Conservation (phyloP, 352 stramenopile species). For the Globisporangium viniferum region DNA sequence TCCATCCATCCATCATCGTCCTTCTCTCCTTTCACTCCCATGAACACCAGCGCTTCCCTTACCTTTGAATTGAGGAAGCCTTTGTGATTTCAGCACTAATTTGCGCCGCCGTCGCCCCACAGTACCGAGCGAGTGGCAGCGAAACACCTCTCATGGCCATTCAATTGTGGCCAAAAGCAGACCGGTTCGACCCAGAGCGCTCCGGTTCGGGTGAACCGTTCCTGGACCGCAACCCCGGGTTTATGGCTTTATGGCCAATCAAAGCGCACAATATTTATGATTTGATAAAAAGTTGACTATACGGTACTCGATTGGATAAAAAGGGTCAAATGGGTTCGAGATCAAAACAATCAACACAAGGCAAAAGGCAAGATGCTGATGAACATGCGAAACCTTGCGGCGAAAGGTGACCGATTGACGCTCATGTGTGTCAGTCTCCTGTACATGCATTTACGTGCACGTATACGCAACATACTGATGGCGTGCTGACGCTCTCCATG, state of each 20-base stretch:
- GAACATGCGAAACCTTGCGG: conserved; percentile 33
- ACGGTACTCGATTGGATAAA: conserved; percentile 27
- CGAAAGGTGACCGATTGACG: conserved; percentile 11
- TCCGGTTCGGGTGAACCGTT: conserved; percentile 6
- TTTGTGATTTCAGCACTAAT: conserved; percentile 88
- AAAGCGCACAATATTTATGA: conserved; percentile 4
- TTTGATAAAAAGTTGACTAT: conserved; percentile 2
- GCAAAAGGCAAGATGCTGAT: conserved; percentile 18
- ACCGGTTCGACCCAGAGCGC: conserved; percentile 26
- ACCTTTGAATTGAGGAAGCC: conserved; percentile 83
- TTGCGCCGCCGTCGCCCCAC: conserved; percentile 13
- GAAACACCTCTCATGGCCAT: conserved; percentile 50
- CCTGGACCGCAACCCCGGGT: conserved; percentile 4
- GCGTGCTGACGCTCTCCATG: neutral
- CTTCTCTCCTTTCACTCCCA: neutral
- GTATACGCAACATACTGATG: neutral
- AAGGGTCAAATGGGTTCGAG: conserved; percentile 1
- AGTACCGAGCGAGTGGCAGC: conserved; percentile 17
- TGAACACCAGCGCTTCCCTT: conserved; percentile 25
- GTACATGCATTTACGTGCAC: conserved; percentile 10
- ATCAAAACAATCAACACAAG: conserved; percentile 7
- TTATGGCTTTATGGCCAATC: conserved; percentile 25
- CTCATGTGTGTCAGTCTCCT: neutral
- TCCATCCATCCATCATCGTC: neutral
- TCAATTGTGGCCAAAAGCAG: conserved; percentile 46